Evolutionary conservation across 495 filamentous ascomycete genomes (phyloP).

Genomic region (Penicillium odoratum): DNA sequence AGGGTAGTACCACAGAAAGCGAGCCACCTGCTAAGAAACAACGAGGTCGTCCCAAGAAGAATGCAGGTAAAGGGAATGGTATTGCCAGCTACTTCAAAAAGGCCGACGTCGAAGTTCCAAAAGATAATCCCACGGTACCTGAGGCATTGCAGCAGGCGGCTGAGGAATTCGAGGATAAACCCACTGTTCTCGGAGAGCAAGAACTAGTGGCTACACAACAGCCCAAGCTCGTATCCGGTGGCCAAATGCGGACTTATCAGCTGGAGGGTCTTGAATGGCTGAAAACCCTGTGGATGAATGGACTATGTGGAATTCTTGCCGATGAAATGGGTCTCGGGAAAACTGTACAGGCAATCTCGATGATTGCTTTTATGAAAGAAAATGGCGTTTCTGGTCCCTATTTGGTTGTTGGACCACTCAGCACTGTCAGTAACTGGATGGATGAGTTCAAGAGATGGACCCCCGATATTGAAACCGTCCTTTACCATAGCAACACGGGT

Average conservation of each 20-base stretch:
- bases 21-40: slow-evolving; percentile 11
- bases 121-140: slow-evolving; percentile 50
- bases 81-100: slow-evolving; percentile 62
- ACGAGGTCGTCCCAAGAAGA: slow-evolving; percentile 36
- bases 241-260: slow-evolving; percentile 95
- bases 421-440: slow-evolving; percentile 96
- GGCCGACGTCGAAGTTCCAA: slow-evolving; percentile 52
- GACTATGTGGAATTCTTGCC: slow-evolving; percentile 96
- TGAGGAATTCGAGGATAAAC: slow-evolving; percentile 56
- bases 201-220: slow-evolving; percentile 79
- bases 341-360: slow-evolving; percentile 94
- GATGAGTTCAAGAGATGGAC: slow-evolving; percentile 94
- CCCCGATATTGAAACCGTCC: slow-evolving; percentile 82
- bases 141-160: slow-evolving; percentile 57
- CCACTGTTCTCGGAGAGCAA: slow-evolving; percentile 69
- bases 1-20: slow-evolving; percentile 22
- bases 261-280: slow-evolving; percentile 99
- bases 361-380: slow-evolving; percentile 80
- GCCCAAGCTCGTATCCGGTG: slow-evolving; percentile 79
- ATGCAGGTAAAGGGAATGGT: slow-evolving; percentile 32
- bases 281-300: slow-evolving; percentile 93
- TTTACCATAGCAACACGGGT: slow-evolving; percentile 75
- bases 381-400: slow-evolving; percentile 82
- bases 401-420: slow-evolving; percentile 92
- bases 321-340: slow-evolving; percentile 99